Evolutionary conservation across 305 asterid genomes (phyloP), one percentile per base, ranked within the genome.

Genomic region (Euphrasia arctica): DNA sequence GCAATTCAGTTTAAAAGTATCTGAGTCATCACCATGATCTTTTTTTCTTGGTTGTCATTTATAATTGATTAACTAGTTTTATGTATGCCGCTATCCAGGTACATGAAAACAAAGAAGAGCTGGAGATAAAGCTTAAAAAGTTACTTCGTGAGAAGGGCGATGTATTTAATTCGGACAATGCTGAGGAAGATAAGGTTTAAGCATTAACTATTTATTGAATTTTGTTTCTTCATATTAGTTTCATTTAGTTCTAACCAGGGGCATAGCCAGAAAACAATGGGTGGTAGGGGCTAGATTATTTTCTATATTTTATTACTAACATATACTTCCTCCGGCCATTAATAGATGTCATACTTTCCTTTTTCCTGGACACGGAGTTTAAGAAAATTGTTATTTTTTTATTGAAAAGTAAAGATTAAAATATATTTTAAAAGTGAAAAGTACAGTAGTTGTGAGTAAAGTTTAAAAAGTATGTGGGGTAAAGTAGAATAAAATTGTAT

Each of bases 101-200:
- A 71, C 76, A 13, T 41, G 95, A 82, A 25, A 88, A 86, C 80
- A 88, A 81, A 76, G 96, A 93, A 72, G 97, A 90, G 69, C 67
- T 93, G 76, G 83, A 93, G 73, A 51, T 72, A 47, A 93, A 87
- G 83, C 84, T 93, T 14, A 93, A 90, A 77, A 88, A 72, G 82
- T 58, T 76, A 27, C 89, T 93, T 63, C 95, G 95, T 36, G 91
- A 80, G 65, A 93, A 88, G 78, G 75, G 85, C 54, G 99, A 93
- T 83, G 83, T 50, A 56, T 90, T 93, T 67, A 86, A 83, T 67
- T 64, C 66, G 72, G 97, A 88, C 57, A 77, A 75, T 52, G 84
- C 79, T 2, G 95, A 85, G 74, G 96, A 86, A 70, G 99, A 93
- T 85, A 90, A 86, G 96, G 99, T 93, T 39, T 64, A 50, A 54